Conservation (phyloP, 805 yeast species). For the Ogataea methylovora region DNA sequence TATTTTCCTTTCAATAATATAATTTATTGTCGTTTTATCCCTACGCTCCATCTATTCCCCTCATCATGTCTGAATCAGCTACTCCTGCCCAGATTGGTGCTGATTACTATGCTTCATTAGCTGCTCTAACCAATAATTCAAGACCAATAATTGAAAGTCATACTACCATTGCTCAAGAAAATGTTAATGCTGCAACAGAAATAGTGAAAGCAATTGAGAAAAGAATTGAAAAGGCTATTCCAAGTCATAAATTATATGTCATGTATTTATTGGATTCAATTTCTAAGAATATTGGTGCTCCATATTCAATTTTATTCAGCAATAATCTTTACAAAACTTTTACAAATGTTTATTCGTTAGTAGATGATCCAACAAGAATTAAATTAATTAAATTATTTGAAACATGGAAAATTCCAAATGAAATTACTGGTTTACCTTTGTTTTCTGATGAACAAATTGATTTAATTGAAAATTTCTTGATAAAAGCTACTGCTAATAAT, state of each 20-base stretch:
- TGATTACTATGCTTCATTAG: constrained; percentile 66
- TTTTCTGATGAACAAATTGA: constrained; percentile 66
- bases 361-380: constrained; percentile 65
- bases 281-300: constrained; percentile 83
- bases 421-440: constrained; percentile 56
- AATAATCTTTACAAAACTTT: constrained; percentile 62
- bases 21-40: too few species aligned
- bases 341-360: constrained; percentile 70
- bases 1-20: too few species aligned
- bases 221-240: constrained; percentile 70
- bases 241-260: constrained; percentile 76
- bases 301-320: constrained; percentile 77
- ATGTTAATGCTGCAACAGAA: constrained; percentile 65
- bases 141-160: constrained; percentile 81
- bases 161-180: constrained; percentile 83
- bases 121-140: constrained; percentile 79
- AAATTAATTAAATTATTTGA: constrained; percentile 72
- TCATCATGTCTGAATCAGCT: too few species aligned
- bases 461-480: constrained; percentile 67
- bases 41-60: too few species aligned
- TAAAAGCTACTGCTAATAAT: constrained; percentile 44
- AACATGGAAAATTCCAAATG: constrained; percentile 76
- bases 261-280: constrained; percentile 86
- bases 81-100: constrained; percentile 27
- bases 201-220: constrained; percentile 69